phyloP scores from a whole-genome alignment of 805 yeast genomes.

The Yarrowia osloensis region DNA sequence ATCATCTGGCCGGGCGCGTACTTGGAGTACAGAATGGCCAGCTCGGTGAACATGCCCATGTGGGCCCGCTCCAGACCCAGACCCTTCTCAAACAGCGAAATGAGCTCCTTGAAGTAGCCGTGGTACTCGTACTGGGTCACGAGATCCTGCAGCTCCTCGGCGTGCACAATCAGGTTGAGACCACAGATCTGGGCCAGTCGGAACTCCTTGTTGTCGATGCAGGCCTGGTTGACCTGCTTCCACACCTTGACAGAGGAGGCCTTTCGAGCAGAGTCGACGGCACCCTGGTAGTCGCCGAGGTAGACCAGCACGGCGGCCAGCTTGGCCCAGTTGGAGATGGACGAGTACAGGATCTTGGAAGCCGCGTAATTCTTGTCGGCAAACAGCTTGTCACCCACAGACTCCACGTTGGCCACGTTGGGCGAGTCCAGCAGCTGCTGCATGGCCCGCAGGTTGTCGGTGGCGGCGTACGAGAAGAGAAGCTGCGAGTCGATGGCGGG shows the following conservation, averaged over 20 bases:
- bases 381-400: constrained; percentile 88
- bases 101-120: constrained; percentile 90
- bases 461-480: constrained; percentile 80
- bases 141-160: constrained; percentile 91
- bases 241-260: constrained; percentile 92
- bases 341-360: constrained; percentile 82
- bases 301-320: constrained; percentile 95
- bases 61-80: constrained; percentile 97
- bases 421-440: constrained; percentile 81
- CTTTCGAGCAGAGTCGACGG: constrained; percentile 98
- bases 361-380: constrained; percentile 84
- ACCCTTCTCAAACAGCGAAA: constrained; percentile 92
- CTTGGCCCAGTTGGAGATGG: constrained; percentile 90
- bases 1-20: constrained; percentile 86
- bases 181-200: constrained; percentile 98
- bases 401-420: constrained; percentile 89
- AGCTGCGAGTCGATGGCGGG: constrained; percentile 91
- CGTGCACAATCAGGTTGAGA: constrained; percentile 92
- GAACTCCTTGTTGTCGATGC: constrained; percentile 92
- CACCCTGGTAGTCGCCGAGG: constrained; percentile 89
- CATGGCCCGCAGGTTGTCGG: constrained; percentile 74
- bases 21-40: constrained; percentile 87
- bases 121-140: constrained; percentile 83
- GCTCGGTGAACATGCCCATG: constrained; percentile 99
- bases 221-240: constrained; percentile 97